A percentile compares a stretch with the other conserved stretches of the same genome.
Evolutionary conservation across 148 eudicot species (phyloP).

Genomic region (Spergularia bocconei): DNA sequence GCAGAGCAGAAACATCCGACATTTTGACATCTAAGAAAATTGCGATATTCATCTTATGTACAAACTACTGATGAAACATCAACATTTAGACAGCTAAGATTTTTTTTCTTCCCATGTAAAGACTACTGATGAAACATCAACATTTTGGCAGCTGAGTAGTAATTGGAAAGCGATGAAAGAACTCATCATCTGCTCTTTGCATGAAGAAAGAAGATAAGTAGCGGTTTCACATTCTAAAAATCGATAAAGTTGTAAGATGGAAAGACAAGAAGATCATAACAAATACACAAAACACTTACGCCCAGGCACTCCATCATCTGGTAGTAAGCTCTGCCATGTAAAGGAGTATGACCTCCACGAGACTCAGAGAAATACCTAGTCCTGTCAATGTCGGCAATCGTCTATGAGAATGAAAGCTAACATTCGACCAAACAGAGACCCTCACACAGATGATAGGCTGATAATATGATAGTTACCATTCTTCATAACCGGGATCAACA

Average conservation of each 20-base stretch:
- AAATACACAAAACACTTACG: slow-evolving; percentile 43
- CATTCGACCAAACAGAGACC: neutral
- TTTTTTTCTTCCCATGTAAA: neutral
- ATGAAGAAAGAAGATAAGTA: neutral
- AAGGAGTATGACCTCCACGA: slow-evolving; percentile 95
- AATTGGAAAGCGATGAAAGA: neutral
- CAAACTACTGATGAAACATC: neutral
- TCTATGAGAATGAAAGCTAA: slow-evolving; percentile 5
- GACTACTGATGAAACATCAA: neutral
- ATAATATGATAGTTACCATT: slow-evolving; percentile 58
- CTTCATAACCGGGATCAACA: slow-evolving; percentile 98
- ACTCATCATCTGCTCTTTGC: neutral
- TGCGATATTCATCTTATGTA: neutral
- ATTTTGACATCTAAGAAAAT: neutral
- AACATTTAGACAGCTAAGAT: neutral
- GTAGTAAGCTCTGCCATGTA: slow-evolving; percentile 97
- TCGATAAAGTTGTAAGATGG: neutral
- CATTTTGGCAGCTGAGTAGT: neutral
- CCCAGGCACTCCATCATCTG: slow-evolving; percentile 99
- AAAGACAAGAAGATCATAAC: neutral
- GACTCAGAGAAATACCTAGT: slow-evolving; percentile 97
- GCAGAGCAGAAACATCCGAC: neutral
- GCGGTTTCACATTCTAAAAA: neutral
- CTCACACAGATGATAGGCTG: neutral
- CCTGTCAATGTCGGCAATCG: slow-evolving; percentile 45